Conservation (phyloP, 768 basidiomycete species). For the Epithele typhae region DNA sequence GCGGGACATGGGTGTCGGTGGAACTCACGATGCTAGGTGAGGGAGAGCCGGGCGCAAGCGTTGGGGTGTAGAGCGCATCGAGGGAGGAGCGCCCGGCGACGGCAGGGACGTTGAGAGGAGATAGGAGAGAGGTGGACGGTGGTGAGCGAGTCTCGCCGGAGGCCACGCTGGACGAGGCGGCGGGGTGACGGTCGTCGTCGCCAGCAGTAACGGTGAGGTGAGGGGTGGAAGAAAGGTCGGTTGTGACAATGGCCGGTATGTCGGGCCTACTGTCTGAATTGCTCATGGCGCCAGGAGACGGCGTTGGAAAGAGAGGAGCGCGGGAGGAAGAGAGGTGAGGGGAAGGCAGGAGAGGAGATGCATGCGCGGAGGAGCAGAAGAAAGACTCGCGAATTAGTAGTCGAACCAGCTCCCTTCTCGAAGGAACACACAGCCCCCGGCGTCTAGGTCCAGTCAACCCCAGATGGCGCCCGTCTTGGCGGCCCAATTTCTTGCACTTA, state of each 20-base stretch:
- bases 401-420: too few species aligned
- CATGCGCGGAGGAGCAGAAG: too few species aligned
- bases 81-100: constrained; percentile 15
- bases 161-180: constrained; percentile 4
- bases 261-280: constrained; percentile 8
- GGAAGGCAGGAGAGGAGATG: too few species aligned
- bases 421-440: too few species aligned
- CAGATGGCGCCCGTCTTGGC: too few species aligned
- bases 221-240: constrained; percentile 21
- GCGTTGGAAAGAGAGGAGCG: too few species aligned
- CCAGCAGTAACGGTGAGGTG: background rate
- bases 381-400: too few species aligned
- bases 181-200: constrained; percentile 4
- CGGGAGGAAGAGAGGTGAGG: too few species aligned
- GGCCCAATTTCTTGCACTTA: too few species aligned
- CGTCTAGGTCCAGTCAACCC: too few species aligned
- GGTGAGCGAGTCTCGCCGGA: background rate
- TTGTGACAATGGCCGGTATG: constrained; percentile 19
- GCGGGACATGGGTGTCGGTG: constrained; percentile 46
- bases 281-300: too few species aligned
- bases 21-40: constrained; percentile 34
- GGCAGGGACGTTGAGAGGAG: constrained; percentile 12
- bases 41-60: constrained; percentile 13
- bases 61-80: constrained; percentile 16
- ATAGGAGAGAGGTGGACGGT: constrained; percentile 7